phyloP scores from a whole-genome alignment of 2,329 filamentous ascomycete genomes.

The Phialophora chinensis region DNA sequence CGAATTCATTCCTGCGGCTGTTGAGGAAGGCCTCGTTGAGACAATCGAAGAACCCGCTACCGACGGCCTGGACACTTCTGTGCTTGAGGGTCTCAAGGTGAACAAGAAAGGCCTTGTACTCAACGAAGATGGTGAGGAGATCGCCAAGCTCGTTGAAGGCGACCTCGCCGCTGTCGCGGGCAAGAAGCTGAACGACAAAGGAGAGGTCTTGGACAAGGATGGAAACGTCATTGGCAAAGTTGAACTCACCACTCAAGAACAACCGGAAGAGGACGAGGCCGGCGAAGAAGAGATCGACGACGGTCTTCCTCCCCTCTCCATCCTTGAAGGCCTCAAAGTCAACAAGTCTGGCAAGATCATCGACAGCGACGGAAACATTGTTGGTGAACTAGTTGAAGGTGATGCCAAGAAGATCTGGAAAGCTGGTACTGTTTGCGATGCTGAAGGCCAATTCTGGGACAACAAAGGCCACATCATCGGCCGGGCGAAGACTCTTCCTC shows the following conservation, averaged over 20 bases:
- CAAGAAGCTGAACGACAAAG: constrained; percentile 46
- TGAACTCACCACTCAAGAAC: constrained; percentile 48
- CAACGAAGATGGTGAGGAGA: constrained; percentile 45
- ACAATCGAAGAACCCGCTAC: constrained; percentile 32
- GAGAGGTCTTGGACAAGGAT: constrained; percentile 56
- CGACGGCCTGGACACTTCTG: constrained; percentile 39
- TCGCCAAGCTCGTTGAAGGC: constrained; percentile 43
- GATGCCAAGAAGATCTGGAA: constrained; percentile 66
- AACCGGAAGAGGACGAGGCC: constrained; percentile 31
- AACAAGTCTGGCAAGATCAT: constrained; percentile 55
- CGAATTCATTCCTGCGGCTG: constrained; percentile 39
- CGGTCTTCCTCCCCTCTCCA: constrained; percentile 44
- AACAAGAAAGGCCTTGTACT: constrained; percentile 52
- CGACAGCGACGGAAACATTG: constrained; percentile 52
- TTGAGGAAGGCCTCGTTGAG: constrained; percentile 43
- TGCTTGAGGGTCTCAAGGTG: constrained; percentile 47
- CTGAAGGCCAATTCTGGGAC: constrained; percentile 68
- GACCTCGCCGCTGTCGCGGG: constrained; percentile 42
- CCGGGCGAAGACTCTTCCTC: constrained; percentile 56
- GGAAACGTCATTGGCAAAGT: constrained; percentile 56
- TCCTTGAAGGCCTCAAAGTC: constrained; percentile 49
- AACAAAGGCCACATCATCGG: constrained; percentile 68
- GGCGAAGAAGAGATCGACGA: constrained; percentile 40
- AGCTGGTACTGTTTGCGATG: constrained; percentile 54
- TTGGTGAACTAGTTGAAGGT: constrained; percentile 66